Percentiles rank a stretch among this genome's conserved stretches.
Evolutionary conservation across 306 rosid genomes (phyloP).

Genomic region (Vigna mungo): DNA sequence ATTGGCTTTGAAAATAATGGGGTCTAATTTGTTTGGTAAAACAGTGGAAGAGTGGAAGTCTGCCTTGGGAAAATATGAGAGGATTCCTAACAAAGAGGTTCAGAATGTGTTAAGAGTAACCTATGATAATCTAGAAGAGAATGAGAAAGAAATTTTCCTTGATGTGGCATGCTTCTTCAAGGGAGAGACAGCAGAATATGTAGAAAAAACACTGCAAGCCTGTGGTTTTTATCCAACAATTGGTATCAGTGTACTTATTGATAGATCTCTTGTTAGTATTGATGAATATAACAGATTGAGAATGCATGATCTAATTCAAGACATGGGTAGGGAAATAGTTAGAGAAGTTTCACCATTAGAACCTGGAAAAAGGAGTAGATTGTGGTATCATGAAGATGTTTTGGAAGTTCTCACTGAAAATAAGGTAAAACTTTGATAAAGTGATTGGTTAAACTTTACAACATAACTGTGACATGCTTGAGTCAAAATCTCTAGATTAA

Average conservation of each 20-base stretch:
- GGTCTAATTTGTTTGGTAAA: conserved; percentile 39
- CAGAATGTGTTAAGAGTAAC: conserved; percentile 44
- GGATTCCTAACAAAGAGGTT: conserved; percentile 45
- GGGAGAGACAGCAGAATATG: conserved; percentile 33
- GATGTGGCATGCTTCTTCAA: conserved; percentile 57
- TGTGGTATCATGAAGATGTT: conserved; percentile 55
- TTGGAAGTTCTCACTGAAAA: conserved; percentile 44
- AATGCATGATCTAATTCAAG: conserved; percentile 62
- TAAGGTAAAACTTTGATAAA: conserved; percentile 27
- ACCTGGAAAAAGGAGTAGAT: conserved; percentile 49
- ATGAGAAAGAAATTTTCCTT: conserved; percentile 43
- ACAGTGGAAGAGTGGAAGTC: conserved; percentile 44
- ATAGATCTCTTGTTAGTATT: conserved; percentile 47
- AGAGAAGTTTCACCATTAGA: conserved; percentile 49
- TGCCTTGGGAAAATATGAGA: conserved; percentile 39
- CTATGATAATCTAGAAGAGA: conserved; percentile 34
- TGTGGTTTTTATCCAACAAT: conserved; percentile 43
- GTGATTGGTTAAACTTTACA: background rate
- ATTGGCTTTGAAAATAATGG: conserved; percentile 51
- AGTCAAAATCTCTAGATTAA: background rate
- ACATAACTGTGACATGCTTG: background rate
- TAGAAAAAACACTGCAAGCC: conserved; percentile 41
- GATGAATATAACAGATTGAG: conserved; percentile 37
- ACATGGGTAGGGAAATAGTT: conserved; percentile 57
- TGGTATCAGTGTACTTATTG: conserved; percentile 48